Evolutionary conservation across 1,284 basidiomycete genomes (phyloP), one percentile per base, ranked within the genome.

Genomic region (Taiwanofungus camphoratus): DNA sequence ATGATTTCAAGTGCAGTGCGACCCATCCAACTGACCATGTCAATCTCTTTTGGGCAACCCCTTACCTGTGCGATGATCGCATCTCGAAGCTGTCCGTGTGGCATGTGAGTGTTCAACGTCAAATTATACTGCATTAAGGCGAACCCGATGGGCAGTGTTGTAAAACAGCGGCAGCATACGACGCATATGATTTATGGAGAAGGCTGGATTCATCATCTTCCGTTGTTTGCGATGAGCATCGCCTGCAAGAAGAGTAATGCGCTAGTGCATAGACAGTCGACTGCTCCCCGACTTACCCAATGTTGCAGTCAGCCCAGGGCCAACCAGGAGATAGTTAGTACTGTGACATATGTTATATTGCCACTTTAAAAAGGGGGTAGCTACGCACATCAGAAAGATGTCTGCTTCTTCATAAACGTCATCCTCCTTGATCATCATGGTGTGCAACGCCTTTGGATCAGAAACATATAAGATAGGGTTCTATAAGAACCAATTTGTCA

Each of bases 1-100:
- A 67, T 53, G 9, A 61, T 49, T 48, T 67, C 65, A 16, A 67
- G 52, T 5, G 64, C 59, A n/a, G 58, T 53, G 36, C 61, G 57
- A 13, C 54, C 55, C 54, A 60, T 59, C 58, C 64, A 65, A 7
- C 48, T 30, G 12, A 61, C 41, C 30, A 67, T 45, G 41, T 66
- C 58, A 24, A 66, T 40, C 31, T 57, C 59, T n/a, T 44, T 44
- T 3, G 51, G 46, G 24, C 51, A 54, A 20, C 19, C 24, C 3
- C 23, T 21, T 26, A 49, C 47, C 24, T 42, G 52, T n/a, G 18
- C 27, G n/a, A 33, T 39, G n/a, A 58, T 47, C 5, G 50, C 52
- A 20, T 47, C 44, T 9, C 44, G 44, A 6, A 57, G 50, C 57
- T 57, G 7, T 8, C n/a, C 12, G 6, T n/a, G 3, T 8, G 6